Base-by-base conservation (phyloP, 1,284 basidiomycete genomes). In the Pterulicium gracile region DNA sequence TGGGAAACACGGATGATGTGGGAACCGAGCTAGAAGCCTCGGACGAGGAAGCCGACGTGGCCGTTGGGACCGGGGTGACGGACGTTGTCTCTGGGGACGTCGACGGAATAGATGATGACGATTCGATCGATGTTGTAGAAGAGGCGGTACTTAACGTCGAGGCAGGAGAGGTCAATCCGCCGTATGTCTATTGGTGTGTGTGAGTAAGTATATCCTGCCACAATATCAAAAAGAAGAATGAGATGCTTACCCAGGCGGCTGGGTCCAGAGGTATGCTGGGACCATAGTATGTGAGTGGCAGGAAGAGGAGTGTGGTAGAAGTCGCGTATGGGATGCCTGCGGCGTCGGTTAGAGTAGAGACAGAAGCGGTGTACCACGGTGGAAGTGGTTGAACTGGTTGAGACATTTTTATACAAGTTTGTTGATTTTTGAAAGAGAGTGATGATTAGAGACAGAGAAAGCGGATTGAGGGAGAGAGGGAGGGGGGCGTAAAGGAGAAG, bases 251-350 rank as follows among this genome's bases (percentile, higher is more conserved):
- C 13, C 3, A 34, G n/a, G n/a, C 24, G 15, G 36, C 20, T n/a
- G 13, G 19, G 21, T 13, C 3, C 21, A 32, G 27, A 10, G 27
- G 27, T 32, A 32, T 32, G n/a, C 27, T 32, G 47, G 82, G 81
- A 35, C 82, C 82, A 54, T 75, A 83, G 60, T 86, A 86, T 1
- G 82, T 85, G 51, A 83, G 62, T 44, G 82, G 79, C 45, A 85
- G 56, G 50, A 67, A 71, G 34, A 81, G 51, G 10, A 77, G 63
- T 46, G 69, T 73, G 3, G 68, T 70, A 35, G 69, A 66, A 14
- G 78, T 79, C 35, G 72, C 66, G 39, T 73, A 59, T 44, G 74
- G 67, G 21, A 59, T 59, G 43, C 79, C 79, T 46, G 64, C 64
- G 2, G 66, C 61, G 55, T 75, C 64, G 4, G 75, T 76, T 45